Conservation (phyloP, 2,329 filamentous ascomycete species). For the Ceratocystis papillata region DNA sequence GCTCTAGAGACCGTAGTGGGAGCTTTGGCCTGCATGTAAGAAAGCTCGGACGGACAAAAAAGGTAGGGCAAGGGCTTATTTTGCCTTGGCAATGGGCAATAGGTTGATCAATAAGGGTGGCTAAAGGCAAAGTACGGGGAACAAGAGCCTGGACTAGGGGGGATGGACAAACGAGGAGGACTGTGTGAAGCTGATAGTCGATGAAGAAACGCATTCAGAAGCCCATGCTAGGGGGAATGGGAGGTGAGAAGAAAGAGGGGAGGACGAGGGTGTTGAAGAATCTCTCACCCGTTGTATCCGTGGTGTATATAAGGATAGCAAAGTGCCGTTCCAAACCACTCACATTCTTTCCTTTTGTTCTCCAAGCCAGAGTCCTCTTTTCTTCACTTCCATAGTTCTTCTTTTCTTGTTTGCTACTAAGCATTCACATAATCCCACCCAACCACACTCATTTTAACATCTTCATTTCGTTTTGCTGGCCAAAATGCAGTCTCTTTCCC, state of each 20-base stretch:
- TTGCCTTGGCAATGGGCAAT: background rate
- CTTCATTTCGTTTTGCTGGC: slow-evolving; percentile 18
- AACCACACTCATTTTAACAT: background rate
- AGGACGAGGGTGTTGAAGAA: background rate
- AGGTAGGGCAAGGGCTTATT: background rate
- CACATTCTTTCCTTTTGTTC: background rate
- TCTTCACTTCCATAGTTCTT: slow-evolving; percentile 14
- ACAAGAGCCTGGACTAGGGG: background rate
- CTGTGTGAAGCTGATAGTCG: background rate
- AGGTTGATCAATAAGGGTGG: background rate
- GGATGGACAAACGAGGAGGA: background rate
- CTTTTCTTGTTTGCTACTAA: slow-evolving; percentile 13
- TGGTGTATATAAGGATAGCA: background rate
- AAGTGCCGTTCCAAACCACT: background rate
- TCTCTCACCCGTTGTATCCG: background rate
- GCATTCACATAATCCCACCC: background rate
- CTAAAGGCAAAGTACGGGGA: background rate
- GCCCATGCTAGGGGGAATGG: background rate
- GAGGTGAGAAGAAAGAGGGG: no score
- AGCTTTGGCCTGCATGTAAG: background rate
- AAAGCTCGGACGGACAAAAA: slow-evolving; percentile 7
- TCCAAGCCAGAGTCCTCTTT: slow-evolving; percentile 11
- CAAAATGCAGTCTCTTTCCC: slow-evolving; percentile 27
- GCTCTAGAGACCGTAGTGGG: background rate
- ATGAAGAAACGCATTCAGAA: background rate